phyloP scores from a whole-genome alignment of 75 land plant species.

The Pinus tabuliformis region DNA sequence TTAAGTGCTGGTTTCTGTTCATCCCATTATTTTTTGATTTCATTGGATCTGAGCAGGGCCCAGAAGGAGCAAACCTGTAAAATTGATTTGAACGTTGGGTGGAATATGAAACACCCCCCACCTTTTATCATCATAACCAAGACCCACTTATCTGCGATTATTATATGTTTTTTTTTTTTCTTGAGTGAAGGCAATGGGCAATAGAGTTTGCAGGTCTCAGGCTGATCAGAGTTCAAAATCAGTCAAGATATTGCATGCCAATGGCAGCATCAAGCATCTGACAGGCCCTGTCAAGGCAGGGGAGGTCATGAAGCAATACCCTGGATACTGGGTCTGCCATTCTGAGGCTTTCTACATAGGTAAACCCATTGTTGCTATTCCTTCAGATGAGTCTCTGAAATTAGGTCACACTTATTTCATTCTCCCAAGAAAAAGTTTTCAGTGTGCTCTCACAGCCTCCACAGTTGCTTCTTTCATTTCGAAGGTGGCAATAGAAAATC shows the following conservation, averaged over 20 bases:
- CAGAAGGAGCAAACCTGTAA: too few relatives aligned
- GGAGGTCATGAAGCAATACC: background rate
- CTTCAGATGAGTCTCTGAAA: slow-evolving; percentile 1
- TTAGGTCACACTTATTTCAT: slow-evolving; percentile 6
- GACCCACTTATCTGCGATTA: too few relatives aligned
- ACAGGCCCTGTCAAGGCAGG: slow-evolving; percentile 7
- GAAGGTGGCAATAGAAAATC: slow-evolving; percentile 3
- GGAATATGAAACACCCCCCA: too few relatives aligned
- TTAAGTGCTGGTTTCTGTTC: too few relatives aligned
- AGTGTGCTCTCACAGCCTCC: slow-evolving; percentile 9
- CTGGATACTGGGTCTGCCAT: slow-evolving; percentile 5
- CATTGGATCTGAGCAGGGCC: too few relatives aligned
- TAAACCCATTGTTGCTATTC: slow-evolving; percentile 2
- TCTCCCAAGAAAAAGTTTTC: slow-evolving; percentile 2
- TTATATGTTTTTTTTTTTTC: too few relatives aligned
- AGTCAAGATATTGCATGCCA: slow-evolving; percentile 3
- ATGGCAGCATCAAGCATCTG: slow-evolving; percentile 2
- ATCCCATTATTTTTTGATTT: too few relatives aligned
- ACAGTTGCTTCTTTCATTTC: slow-evolving; percentile 10
- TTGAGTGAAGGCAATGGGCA: background rate
- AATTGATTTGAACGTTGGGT: too few relatives aligned
- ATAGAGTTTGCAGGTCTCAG: background rate
- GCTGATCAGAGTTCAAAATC: background rate
- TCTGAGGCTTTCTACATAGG: slow-evolving; percentile 9
- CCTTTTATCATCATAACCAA: too few relatives aligned